phyloP scores from a whole-genome alignment of 2,329 filamentous ascomycete genomes.

The Talaromyces marneffei region DNA sequence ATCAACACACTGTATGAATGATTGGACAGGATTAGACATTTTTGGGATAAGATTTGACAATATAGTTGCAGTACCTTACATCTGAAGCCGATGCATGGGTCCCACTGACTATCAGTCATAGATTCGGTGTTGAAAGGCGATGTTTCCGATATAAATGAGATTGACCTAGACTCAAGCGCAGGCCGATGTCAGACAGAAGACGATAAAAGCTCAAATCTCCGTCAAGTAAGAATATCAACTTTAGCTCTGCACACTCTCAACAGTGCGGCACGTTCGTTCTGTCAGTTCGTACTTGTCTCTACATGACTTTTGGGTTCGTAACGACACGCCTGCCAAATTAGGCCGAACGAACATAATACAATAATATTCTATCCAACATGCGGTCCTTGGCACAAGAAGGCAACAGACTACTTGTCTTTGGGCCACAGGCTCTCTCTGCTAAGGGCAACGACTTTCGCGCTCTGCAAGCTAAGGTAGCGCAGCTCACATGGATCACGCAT shows the following conservation, averaged over 20 bases:
- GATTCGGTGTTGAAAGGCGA: background rate
- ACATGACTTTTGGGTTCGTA: background rate
- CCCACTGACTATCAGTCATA: background rate
- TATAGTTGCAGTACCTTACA: background rate
- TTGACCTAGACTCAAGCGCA: background rate
- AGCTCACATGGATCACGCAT: constrained; percentile 18
- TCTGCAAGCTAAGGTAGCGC: background rate
- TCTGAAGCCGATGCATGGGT: background rate
- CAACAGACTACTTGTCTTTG: constrained; percentile 5
- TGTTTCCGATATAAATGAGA: background rate
- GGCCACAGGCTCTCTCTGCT: constrained; percentile 9
- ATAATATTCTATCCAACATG: background rate
- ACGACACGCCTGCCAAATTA: background rate
- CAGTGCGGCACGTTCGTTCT: background rate
- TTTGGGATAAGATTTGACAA: background rate
- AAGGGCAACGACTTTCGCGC: background rate
- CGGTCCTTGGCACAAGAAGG: background rate
- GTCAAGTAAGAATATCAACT: background rate
- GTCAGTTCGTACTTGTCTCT: background rate
- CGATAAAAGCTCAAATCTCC: background rate
- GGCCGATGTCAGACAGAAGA: background rate
- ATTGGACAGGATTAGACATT: background rate
- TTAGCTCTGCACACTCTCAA: background rate
- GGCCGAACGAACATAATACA: background rate
- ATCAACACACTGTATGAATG: background rate